Evolutionary conservation across 306 rosid genomes (phyloP).

Genomic region (Astragalus membranaceus): DNA sequence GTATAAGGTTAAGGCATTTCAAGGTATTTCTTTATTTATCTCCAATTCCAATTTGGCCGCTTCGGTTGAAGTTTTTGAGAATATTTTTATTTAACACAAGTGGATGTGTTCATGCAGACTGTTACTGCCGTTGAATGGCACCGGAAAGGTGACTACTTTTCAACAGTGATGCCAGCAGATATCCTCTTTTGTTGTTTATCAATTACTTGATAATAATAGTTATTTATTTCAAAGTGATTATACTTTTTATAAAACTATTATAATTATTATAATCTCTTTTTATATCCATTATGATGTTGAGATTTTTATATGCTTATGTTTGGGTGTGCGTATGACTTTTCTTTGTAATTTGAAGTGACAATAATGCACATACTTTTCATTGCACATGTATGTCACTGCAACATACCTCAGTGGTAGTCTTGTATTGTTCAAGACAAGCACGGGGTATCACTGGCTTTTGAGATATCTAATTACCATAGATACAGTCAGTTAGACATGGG

Average conservation of each 20-base stretch:
- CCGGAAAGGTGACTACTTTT: constrained; percentile 89
- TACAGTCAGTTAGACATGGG: not conserved
- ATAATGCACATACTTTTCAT: not conserved
- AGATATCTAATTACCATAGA: constrained; percentile 1
- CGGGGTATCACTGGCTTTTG: not conserved
- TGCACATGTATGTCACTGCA: not conserved
- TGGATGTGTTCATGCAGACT: constrained; percentile 49
- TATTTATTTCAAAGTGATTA: not conserved
- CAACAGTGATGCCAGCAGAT: constrained; percentile 90
- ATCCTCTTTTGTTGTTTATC: constrained; percentile 34
- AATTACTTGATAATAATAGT: constrained; percentile 3
- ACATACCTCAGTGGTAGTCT: not conserved
- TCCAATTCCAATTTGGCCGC: not conserved
- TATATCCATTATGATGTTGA: not conserved
- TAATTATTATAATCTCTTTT: not conserved
- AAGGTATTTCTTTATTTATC: constrained; percentile 52
- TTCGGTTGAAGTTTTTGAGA: constrained; percentile 4
- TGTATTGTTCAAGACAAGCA: not conserved
- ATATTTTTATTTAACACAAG: constrained; percentile 2
- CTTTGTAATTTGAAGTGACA: not conserved
- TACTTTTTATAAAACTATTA: not conserved
- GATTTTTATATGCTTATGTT: not conserved
- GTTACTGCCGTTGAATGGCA: constrained; percentile 91
- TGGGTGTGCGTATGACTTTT: not conserved
- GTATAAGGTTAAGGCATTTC: constrained; percentile 69